phyloP scores from a whole-genome alignment of 352 stramenopile genomes.

The Phytopythium mirpurense region DNA sequence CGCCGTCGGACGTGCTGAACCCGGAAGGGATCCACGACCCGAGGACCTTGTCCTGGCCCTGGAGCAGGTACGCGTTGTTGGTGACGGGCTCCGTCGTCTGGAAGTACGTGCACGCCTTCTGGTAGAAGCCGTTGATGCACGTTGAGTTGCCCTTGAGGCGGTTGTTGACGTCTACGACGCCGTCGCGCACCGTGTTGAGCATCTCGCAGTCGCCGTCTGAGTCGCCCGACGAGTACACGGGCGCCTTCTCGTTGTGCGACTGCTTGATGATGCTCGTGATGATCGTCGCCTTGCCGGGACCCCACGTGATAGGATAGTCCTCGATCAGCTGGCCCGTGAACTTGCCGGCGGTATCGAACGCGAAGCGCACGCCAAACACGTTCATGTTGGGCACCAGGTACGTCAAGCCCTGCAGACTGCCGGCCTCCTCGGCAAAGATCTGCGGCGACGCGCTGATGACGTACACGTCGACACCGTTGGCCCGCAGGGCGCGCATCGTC shows the following conservation, averaged over 20 bases:
- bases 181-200: slow-evolving; percentile 47
- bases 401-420: slow-evolving; percentile 33
- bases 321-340: slow-evolving; percentile 38
- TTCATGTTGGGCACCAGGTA: slow-evolving; percentile 48
- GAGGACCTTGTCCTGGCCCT: slow-evolving; percentile 57
- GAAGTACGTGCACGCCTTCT: slow-evolving; percentile 53
- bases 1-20: slow-evolving; percentile 52
- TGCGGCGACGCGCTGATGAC: slow-evolving; percentile 62
- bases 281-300: slow-evolving; percentile 44
- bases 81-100: slow-evolving; percentile 24
- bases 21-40: slow-evolving; percentile 65
- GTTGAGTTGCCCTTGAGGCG: slow-evolving; percentile 35
- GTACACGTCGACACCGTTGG: slow-evolving; percentile 37
- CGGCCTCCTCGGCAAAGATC: slow-evolving; percentile 44
- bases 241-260: slow-evolving; percentile 35
- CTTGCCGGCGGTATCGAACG: slow-evolving; percentile 22
- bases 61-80: slow-evolving; percentile 50
- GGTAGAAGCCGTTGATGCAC: slow-evolving; percentile 63
- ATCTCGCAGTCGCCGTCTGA: slow-evolving; percentile 60
- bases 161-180: slow-evolving; percentile 62
- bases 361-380: slow-evolving; percentile 55
- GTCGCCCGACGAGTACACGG: slow-evolving; percentile 51
- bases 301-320: slow-evolving; percentile 66
- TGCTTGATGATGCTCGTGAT: slow-evolving; percentile 40
- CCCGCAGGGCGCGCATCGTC: slow-evolving; percentile 43